Evolutionary conservation across 2,329 filamentous ascomycete species (phyloP), one percentile per base, ranked within the genome.

Genomic region (Fusarium sp.): DNA sequence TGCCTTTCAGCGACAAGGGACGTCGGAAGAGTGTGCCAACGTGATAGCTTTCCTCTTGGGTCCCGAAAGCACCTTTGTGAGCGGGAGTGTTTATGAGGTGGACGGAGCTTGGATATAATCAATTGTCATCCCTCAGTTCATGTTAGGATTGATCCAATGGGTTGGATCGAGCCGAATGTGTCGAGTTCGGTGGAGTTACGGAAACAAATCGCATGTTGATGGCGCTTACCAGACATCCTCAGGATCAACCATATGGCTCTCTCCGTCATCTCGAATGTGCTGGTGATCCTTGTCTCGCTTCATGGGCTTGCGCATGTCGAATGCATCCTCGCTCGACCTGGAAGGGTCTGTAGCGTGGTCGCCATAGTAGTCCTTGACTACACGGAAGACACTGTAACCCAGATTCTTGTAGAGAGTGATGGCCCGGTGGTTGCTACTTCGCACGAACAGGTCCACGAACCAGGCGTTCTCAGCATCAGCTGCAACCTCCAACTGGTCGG

Each of bases 401-500:
- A 98, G 90, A 71, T 88, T 91, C 78, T 92, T 90, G 79, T 99
- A 99, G 79, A 99, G 90, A 50, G 87, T 85, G 74, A 97, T 94
- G 8, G 96, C 96, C 68, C 92, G 90, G 74, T 88, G 85, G 78
- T 99, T 99, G 75, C 93, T 94, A 67, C 90, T 91, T 43, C 96
- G 86, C 45, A 99, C 96, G 76, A 97, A 99, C 50, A 99, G 81
- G 78, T 99, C 96, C 44, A 98, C 92, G 76, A 99, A 99, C 92
- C 93, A 98, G 45, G 93, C 90, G 66, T 96, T 84, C 70, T 93
- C 90, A 50, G 89, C 90, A 72, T 97, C 92, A 40, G 92, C 93
- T 3, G 89, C 90, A n/a, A 85, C 84, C 79, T 97, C 95, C 30
- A 99, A 85, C 57, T 92, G 89, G 74, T 92, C 87, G 0, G 92